Percentiles rank a stretch among this genome's conserved stretches.
Evolutionary conservation across 2,329 filamentous ascomycete genomes (phyloP).

Genomic region (Aspergillus vadensis): DNA sequence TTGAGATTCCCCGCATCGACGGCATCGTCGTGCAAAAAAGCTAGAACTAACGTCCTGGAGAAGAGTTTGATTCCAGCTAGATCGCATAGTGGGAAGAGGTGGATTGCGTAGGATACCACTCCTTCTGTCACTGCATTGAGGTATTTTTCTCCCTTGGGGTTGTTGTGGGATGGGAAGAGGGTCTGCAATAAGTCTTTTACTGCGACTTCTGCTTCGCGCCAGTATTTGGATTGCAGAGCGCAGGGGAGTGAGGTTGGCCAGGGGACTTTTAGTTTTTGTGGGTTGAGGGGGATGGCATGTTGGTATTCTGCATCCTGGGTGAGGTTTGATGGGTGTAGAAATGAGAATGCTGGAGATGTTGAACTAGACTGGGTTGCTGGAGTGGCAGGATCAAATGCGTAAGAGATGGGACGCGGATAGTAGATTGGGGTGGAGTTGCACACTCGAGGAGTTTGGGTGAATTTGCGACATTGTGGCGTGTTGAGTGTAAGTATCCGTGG

Average conservation of each 20-base stretch:
- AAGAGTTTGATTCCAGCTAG: constrained; percentile 7
- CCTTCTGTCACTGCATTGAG: constrained; percentile 8
- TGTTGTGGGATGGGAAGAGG: not conserved
- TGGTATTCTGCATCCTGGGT: not conserved
- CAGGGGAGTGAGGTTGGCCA: constrained; percentile 16
- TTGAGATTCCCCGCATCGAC: constrained; percentile 6
- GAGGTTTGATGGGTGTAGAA: not conserved
- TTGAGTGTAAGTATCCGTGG: no score
- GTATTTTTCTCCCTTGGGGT: not conserved
- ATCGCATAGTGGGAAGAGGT: constrained; percentile 10
- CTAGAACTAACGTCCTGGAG: constrained; percentile 12
- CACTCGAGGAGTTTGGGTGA: not conserved
- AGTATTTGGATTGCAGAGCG: constrained; percentile 19
- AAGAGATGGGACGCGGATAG: not conserved
- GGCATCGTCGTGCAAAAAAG: constrained; percentile 21
- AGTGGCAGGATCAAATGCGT: constrained; percentile 17
- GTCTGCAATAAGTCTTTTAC: constrained; percentile 2
- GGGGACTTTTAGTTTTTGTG: constrained; percentile 8
- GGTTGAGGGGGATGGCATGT: constrained; percentile 11
- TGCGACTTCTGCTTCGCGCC: constrained; percentile 12
- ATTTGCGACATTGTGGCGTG: not conserved
- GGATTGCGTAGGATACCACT: constrained; percentile 12
- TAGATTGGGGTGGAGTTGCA: not conserved
- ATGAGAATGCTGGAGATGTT: not conserved
- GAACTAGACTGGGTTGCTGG: not conserved